Base-by-base conservation (phyloP, 352 stramenopile species). In the Aphanomyces invadans region DNA sequence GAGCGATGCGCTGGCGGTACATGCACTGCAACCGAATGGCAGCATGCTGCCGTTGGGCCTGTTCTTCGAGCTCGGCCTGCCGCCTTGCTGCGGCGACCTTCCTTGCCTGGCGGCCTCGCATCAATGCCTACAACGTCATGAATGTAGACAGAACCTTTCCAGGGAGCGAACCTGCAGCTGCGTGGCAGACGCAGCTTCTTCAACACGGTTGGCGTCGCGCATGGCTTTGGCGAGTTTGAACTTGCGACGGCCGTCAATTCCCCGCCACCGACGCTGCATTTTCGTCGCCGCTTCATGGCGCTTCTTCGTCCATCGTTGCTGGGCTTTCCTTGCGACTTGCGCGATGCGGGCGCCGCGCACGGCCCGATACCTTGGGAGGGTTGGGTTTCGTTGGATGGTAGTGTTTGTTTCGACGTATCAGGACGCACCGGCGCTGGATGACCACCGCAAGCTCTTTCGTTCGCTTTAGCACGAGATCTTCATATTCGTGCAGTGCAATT, bases 231-330 rank as follows among this genome's bases (percentile, higher is more conserved):
- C 51, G 28, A 82, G 59, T 32, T 75, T 66, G 56, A 88, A 69
- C 5, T 71, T 75, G 59, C 77, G 69, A 39, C 77, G 64, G 32
- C 65, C 68, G 7, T 68, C 61, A 38, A 76, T 70, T 23, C 75
- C 74, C n/a, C 83, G 76, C 45, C 76, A 86, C 12, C 74, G 77
- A 21, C 78, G 80, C 48, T 92, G 83, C 9, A 92, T 55, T 19
- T 75, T 62, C 12, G 60, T 75, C 1, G 77, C 81, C 5, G 83
- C 83, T 26, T 65, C 63, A 1, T 70, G 65, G 32, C 89, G 78
- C 2, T 71, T 70, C 26, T 71, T 62, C 26, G 72, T 68, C 26
- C 83, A 63, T 9, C 69, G 75, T 10, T 72, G 70, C 29, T 32
- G 71, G 2, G 71, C 66, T 4, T 21, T 19, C 21, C 87, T 62